These are phyloP conservation scores for Solanum hybrid DNA, from an alignment of 305 asterid genomes.

Conservation along the genomic window DNA sequence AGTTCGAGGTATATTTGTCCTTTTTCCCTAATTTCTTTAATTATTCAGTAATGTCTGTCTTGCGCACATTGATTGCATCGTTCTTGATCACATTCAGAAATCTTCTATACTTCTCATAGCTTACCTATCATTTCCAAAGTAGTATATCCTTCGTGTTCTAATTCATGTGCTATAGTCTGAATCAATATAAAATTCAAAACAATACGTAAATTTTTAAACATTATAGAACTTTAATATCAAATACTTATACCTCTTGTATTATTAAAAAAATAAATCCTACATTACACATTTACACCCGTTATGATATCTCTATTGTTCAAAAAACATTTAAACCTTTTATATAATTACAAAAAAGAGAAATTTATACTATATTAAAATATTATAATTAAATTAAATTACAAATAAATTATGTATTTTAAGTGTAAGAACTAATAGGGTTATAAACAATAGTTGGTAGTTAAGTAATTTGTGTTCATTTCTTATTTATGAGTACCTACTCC, in stretches of 20 bases:
- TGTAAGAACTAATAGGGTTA: background rate
- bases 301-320: background rate
- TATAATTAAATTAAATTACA: background rate
- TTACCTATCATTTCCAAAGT: background rate
- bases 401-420: background rate
- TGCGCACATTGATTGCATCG: background rate
- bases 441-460: background rate
- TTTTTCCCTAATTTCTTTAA: background rate
- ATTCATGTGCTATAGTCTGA: background rate
- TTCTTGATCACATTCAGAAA: background rate
- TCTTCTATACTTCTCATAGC: background rate
- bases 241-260: background rate
- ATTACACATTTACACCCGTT: background rate
- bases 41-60: background rate
- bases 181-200: background rate
- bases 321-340: background rate
- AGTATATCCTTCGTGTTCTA: background rate
- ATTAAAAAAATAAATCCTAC: background rate
- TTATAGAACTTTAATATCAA: background rate
- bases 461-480: background rate
- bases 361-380: background rate
- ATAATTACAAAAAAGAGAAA: background rate
- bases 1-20: no score
- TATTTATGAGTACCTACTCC: background rate
- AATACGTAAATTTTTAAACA: background rate